These are phyloP conservation scores for Nymphaea colorata DNA, from an alignment of 164 flowering plant genomes.

Conservation along the genomic window DNA sequence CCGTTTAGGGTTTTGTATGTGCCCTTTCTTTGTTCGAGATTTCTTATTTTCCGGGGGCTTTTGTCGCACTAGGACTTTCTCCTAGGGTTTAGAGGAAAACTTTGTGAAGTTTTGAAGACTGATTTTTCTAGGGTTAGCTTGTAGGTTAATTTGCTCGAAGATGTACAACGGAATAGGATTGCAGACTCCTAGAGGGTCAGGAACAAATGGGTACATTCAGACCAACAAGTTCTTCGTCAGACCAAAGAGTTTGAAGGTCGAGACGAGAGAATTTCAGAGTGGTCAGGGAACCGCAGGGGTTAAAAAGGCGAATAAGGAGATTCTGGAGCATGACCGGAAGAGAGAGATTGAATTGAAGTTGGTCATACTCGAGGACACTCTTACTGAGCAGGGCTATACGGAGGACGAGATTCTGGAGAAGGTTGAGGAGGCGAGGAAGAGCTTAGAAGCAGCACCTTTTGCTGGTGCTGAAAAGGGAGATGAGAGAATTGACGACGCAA, in stretches of 20 bases:
- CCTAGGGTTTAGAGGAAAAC: too few species aligned
- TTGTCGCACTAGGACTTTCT: too few species aligned
- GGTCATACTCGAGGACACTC: constrained; percentile 67
- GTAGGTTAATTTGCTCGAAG: background rate
- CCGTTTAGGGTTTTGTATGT: too few species aligned
- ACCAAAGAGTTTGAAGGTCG: constrained; percentile 33
- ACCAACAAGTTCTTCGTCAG: constrained; percentile 71
- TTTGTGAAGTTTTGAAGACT: background rate
- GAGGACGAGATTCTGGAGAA: constrained; percentile 60
- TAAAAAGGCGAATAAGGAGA: constrained; percentile 64
- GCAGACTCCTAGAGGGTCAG: constrained; percentile 87
- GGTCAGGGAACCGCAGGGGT: constrained; percentile 88
- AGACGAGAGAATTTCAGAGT: constrained; percentile 39
- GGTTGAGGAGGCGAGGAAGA: constrained; percentile 48
- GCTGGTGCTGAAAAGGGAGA: constrained; percentile 18
- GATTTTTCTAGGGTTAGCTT: background rate
- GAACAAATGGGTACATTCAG: constrained; percentile 88
- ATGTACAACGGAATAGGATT: constrained; percentile 97
- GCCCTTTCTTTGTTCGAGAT: too few species aligned
- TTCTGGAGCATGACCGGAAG: constrained; percentile 88
- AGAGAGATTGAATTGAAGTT: constrained; percentile 85
- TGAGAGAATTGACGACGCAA: background rate
- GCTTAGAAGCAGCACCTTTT: constrained; percentile 43
- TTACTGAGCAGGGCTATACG: constrained; percentile 74
- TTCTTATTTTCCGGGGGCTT: too few species aligned